Evolutionary conservation across 768 basidiomycete species (phyloP).

Genomic region (Neoboletus brunneissimus): DNA sequence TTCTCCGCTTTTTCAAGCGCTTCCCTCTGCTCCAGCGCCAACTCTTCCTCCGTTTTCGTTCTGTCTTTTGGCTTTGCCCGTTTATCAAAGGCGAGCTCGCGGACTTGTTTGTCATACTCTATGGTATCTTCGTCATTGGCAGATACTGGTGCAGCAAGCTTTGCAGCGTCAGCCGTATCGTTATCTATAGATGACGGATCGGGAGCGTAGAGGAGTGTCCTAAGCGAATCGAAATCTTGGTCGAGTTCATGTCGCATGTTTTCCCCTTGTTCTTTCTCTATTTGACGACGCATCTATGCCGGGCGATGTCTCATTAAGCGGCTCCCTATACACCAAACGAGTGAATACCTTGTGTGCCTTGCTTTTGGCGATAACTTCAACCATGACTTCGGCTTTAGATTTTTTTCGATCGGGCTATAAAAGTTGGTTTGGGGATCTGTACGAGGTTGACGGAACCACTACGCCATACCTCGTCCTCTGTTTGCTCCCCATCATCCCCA

Average conservation of each 20-base stretch:
- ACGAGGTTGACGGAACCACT: neutral
- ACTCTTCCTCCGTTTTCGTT: constrained; percentile 94
- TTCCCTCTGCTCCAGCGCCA: constrained; percentile 85
- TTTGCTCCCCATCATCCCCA: constrained; percentile 59
- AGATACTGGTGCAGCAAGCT: neutral
- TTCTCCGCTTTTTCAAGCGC: constrained; percentile 83
- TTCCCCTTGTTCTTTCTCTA: constrained; percentile 82
- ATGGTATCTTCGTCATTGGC: constrained; percentile 34
- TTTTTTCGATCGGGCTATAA: constrained; percentile 78
- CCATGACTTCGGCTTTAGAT: constrained; percentile 95
- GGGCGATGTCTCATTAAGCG: neutral
- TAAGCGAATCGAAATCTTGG: constrained; percentile 78
- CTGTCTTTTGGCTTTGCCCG: constrained; percentile 92
- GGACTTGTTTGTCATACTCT: constrained; percentile 90
- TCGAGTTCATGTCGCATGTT: constrained; percentile 86
- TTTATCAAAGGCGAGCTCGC: constrained; percentile 89
- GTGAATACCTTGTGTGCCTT: constrained; percentile 83
- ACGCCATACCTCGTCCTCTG: constrained; percentile 46
- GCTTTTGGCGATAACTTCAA: constrained; percentile 95
- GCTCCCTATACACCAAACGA: neutral
- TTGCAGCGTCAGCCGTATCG: constrained; percentile 24
- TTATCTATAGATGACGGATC: constrained; percentile 45
- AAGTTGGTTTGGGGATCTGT: neutral
- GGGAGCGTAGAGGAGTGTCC: constrained; percentile 63
- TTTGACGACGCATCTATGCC: constrained; percentile 79